Percentiles rank a stretch among this genome's conserved stretches.
These are phyloP conservation scores for Rhododendron ovatum DNA, from an alignment of 148 eudicot species.

Conservation along the genomic window DNA sequence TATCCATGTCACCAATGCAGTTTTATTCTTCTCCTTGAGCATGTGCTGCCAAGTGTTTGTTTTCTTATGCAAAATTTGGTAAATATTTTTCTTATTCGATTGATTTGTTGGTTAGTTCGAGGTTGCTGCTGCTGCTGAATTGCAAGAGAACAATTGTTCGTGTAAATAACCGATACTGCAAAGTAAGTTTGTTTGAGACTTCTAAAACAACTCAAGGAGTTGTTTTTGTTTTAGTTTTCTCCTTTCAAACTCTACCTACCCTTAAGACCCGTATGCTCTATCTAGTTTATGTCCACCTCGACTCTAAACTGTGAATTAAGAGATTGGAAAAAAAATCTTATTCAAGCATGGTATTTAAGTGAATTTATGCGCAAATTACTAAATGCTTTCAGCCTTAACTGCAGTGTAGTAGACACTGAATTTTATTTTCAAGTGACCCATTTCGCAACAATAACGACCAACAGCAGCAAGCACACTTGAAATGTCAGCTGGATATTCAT, in stretches of 20 bases:
- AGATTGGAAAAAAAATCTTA: background rate
- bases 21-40: background rate
- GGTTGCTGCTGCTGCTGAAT: background rate
- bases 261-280: background rate
- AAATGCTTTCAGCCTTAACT: background rate
- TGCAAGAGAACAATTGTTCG: background rate
- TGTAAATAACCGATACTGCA: background rate
- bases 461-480: too few relatives aligned
- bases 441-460: background rate
- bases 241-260: background rate
- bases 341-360: too few relatives aligned
- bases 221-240: background rate
- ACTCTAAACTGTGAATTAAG: background rate
- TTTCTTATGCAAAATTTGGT: background rate
- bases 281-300: background rate
- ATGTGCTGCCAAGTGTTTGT: background rate
- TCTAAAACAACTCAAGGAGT: background rate
- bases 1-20: background rate
- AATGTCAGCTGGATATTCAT: too few relatives aligned
- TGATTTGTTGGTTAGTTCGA: background rate
- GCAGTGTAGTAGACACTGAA: background rate
- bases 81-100: background rate
- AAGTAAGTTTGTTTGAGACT: too few relatives aligned
- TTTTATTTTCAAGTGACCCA: background rate
- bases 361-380: too few relatives aligned